phyloP scores from a whole-genome alignment of 2,329 filamentous ascomycete species.

The Ophiosphaerella narmari region DNA sequence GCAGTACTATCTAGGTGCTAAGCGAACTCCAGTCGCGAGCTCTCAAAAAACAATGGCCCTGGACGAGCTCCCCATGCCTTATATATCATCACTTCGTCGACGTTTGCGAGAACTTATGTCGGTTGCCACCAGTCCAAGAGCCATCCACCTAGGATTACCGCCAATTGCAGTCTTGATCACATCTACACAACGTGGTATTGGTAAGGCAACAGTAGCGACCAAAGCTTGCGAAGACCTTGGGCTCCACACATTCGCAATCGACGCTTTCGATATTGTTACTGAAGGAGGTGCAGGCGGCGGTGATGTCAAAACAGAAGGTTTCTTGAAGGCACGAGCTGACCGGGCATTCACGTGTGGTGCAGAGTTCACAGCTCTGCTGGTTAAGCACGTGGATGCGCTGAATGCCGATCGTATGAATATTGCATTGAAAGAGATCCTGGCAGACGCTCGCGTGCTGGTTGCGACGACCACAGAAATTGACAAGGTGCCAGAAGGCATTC shows the following conservation, averaged over 20 bases:
- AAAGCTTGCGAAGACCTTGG: constrained; percentile 86
- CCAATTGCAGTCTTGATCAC: constrained; percentile 86
- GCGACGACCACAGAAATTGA: constrained; percentile 96
- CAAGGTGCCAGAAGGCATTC: constrained; percentile 86
- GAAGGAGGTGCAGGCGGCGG: constrained; percentile 84
- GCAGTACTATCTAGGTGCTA: constrained; percentile 87
- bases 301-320: constrained; percentile 92
- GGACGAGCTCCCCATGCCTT: constrained; percentile 48
- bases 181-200: constrained; percentile 91
- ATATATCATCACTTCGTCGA: constrained; percentile 55
- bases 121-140: constrained; percentile 84
- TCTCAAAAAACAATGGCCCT: constrained; percentile 60
- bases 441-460: constrained; percentile 80
- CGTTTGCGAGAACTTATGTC: constrained; percentile 83
- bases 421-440: constrained; percentile 80
- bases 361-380: constrained; percentile 80
- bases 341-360: constrained; percentile 86
- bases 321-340: constrained; percentile 84
- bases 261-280: constrained; percentile 92
- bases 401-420: constrained; percentile 88
- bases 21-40: constrained; percentile 64
- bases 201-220: constrained; percentile 79
- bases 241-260: constrained; percentile 84
- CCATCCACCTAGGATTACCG: constrained; percentile 84
- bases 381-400: constrained; percentile 87